phyloP scores from a whole-genome alignment of 148 eudicot species.

The Heliamphora exappendiculata region DNA sequence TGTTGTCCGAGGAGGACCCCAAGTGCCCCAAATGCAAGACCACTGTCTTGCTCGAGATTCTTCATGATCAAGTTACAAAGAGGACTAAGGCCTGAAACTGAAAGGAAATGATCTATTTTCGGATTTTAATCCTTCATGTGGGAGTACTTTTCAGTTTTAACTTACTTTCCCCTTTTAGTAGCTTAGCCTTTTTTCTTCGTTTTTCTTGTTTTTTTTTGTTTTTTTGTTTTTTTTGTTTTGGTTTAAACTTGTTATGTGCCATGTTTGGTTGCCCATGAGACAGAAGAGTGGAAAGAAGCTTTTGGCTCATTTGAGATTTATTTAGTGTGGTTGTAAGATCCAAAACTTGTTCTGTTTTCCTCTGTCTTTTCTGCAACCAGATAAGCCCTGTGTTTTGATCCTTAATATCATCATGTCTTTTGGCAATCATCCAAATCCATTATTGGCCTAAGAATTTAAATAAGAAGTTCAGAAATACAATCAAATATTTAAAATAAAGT shows the following conservation, averaged over 20 bases:
- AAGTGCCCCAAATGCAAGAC: constrained; percentile 50
- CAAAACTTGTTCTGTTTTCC: not conserved
- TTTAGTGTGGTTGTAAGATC: not conserved
- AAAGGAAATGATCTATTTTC: not conserved
- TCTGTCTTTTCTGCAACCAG: not conserved
- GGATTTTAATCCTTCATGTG: not conserved
- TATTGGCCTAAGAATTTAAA: too few species aligned
- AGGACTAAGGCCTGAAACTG: not conserved
- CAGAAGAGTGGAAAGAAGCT: not conserved
- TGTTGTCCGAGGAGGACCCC: constrained; percentile 39
- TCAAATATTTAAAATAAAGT: too few species aligned
- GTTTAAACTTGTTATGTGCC: not conserved
- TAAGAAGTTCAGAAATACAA: too few species aligned
- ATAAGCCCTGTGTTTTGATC: too few species aligned
- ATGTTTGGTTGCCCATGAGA: not conserved
- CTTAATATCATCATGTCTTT: too few species aligned
- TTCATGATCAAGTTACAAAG: not conserved
- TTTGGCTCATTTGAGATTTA: not conserved
- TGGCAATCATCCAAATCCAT: too few species aligned
- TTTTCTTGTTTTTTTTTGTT: not conserved
- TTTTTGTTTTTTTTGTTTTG: not conserved
- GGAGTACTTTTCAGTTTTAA: not conserved
- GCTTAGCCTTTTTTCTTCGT: not conserved
- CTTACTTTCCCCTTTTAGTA: not conserved
- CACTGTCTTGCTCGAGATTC: constrained; percentile 42